phyloP scores from a whole-genome alignment of 257 asterid genomes.

The Apocynum venetum region DNA sequence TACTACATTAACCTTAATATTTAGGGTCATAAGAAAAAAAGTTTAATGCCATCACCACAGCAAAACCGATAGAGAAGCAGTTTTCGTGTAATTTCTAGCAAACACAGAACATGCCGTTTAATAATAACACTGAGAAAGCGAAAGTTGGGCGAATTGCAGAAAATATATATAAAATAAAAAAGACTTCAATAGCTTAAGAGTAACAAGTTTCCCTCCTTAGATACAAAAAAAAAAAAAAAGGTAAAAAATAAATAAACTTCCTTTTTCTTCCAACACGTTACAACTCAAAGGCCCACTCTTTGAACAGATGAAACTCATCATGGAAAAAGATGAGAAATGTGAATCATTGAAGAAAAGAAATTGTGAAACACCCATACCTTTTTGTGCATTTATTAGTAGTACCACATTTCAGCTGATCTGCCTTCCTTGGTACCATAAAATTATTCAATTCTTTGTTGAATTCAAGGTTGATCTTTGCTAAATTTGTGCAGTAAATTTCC shows the following conservation, averaged over 20 bases:
- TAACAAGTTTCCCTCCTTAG: conserved; percentile 27
- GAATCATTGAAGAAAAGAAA: conserved; percentile 26
- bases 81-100: not conserved
- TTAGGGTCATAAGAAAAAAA: too few species aligned
- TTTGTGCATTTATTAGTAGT: not conserved
- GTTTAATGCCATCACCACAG: not conserved
- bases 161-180: not conserved
- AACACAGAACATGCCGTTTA: conserved; percentile 20
- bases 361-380: not conserved
- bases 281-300: conserved; percentile 51
- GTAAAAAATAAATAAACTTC: not conserved
- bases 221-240: not conserved
- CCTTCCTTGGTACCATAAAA: conserved; percentile 3
- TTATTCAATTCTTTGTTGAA: conserved; percentile 1
- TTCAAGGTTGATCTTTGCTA: conserved; percentile 3
- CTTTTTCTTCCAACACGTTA: conserved; percentile 22
- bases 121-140: conserved; percentile 3
- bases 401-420: conserved; percentile 6
- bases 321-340: conserved; percentile 19
- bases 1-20: too few species aligned
- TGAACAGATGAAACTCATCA: conserved; percentile 50
- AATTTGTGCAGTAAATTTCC: not conserved
- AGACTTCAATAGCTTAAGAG: conserved; percentile 1
- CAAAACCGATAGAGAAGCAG: not conserved
- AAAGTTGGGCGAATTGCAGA: not conserved